Conservation (phyloP, 108 stramenopile species). For the Epithemia pelagica region DNA sequence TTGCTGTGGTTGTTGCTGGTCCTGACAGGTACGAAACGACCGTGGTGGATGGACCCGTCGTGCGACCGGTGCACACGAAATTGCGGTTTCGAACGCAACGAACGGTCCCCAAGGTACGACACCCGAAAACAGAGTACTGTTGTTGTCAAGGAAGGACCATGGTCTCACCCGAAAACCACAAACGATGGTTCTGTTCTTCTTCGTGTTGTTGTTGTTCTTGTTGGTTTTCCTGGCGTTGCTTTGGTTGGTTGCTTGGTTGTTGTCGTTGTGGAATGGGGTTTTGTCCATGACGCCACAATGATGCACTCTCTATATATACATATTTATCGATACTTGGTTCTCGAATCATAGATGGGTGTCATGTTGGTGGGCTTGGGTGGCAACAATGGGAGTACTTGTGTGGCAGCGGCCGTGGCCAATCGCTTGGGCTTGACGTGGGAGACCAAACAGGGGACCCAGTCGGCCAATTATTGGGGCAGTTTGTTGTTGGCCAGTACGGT, state of each 20-base stretch:
- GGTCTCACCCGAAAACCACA: neutral
- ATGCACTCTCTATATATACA: too few relatives aligned
- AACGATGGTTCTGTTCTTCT: neutral
- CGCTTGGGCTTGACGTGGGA: conserved; percentile 85
- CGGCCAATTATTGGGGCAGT: conserved; percentile 94
- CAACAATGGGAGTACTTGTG: conserved; percentile 92
- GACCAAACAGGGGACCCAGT: conserved; percentile 85
- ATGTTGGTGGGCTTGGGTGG: conserved; percentile 97
- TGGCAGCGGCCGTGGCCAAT: conserved; percentile 93
- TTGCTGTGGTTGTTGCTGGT: neutral
- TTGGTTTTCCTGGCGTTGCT: neutral
- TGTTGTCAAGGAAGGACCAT: neutral
- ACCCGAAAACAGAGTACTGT: neutral
- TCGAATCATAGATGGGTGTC: conserved; percentile 47
- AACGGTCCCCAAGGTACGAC: conserved; percentile 72
- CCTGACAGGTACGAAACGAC: conserved; percentile 79
- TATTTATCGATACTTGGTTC: too few relatives aligned
- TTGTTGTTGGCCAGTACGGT: conserved; percentile 91
- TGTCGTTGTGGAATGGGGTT: neutral
- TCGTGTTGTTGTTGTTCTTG: neutral
- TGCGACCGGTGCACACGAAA: conserved; percentile 59
- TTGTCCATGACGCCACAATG: conserved; percentile 1
- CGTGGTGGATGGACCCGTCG: conserved; percentile 79
- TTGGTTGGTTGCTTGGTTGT: neutral
- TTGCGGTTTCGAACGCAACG: conserved; percentile 87